Base-by-base conservation (phyloP, 257 asterid species). In the Hygrophila difformis region DNA sequence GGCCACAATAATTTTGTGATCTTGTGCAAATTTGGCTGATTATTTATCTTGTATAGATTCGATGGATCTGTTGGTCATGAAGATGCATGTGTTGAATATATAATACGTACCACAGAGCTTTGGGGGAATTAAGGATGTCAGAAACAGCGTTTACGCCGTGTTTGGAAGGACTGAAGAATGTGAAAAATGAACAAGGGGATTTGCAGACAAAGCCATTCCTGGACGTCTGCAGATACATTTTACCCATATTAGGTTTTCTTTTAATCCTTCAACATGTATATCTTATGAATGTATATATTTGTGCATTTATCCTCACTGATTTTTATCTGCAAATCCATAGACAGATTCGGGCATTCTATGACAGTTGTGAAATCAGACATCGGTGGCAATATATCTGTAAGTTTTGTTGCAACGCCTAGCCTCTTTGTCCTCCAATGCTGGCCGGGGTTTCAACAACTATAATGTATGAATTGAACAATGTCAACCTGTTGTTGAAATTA, bases 331-430 rank as follows among this genome's bases (percentile, higher is more conserved):
- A 26, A 3, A 3, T 26, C 8, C 31, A 26, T 67, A 86, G 96
- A 87, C 59, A 87, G 80, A 74, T 77, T 79, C 55, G 96, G 96
- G 20, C 67, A 93, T 18, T 79, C 93, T 8, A 87, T 87, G 94
- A 53, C 77, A 15, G 64, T 82, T 35, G 96, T 87, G 51, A 87
- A 82, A 71, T 68, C 76, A 13, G 96, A 87, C 41, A 69, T 87
- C 49, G 61, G 53, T 26, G 93, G 94, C 34, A 87, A 82, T 62
- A 82, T 82, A 47, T 50, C 87, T 49, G 96, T 82, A 55, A 71
- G 82, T 51, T 46, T 51, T 51, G 8, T 26, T 26, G n/a, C n/a
- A n/a, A n/a, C n/a, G n/a, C n/a, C n/a, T n/a, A n/a, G n/a, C n/a
- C n/a, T n/a, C n/a, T n/a, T n/a, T n/a, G n/a, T n/a, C n/a, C n/a